A percentile compares a stretch with the other conserved stretches of the same genome.
phyloP scores from a whole-genome alignment of 768 basidiomycete species.

The Ramaria sp. region DNA sequence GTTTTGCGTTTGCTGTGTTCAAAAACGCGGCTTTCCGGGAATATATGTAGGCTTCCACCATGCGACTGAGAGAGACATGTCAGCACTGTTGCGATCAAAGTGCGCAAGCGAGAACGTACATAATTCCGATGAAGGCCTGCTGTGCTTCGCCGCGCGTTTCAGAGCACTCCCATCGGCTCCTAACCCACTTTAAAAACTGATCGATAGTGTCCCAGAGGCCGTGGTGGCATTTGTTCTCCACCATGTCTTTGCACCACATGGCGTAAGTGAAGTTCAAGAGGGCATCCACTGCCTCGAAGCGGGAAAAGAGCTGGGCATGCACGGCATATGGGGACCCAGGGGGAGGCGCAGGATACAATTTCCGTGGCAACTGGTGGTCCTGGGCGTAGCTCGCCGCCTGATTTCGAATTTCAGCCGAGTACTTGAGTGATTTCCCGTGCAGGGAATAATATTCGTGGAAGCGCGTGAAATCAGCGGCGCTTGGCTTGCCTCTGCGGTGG shows the following conservation, averaged over 20 bases:
- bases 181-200: constrained; percentile 63
- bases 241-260: constrained; percentile 52
- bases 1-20: not conserved
- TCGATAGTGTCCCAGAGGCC: constrained; percentile 62
- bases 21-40: constrained; percentile 34
- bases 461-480: constrained; percentile 38
- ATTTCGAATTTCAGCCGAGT: constrained; percentile 71
- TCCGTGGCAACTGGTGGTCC: constrained; percentile 51
- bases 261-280: constrained; percentile 77
- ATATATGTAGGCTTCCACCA: constrained; percentile 72
- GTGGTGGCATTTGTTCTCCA: constrained; percentile 37
- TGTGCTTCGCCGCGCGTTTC: constrained; percentile 36
- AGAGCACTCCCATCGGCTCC: constrained; percentile 49
- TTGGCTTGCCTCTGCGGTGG: constrained; percentile 42
- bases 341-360: constrained; percentile 52
- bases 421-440: constrained; percentile 68
- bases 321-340: constrained; percentile 64
- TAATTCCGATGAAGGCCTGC: constrained; percentile 62
- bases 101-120: constrained; percentile 41
- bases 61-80: constrained; percentile 41
- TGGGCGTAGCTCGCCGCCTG: constrained; percentile 59
- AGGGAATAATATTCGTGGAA: constrained; percentile 62
- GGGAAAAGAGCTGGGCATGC: constrained; percentile 62
- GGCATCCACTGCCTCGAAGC: constrained; percentile 72
- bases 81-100: constrained; percentile 10